These are phyloP conservation scores for Nigrospora oryzae DNA, from an alignment of 2,329 filamentous ascomycete genomes.

Conservation along the genomic window DNA sequence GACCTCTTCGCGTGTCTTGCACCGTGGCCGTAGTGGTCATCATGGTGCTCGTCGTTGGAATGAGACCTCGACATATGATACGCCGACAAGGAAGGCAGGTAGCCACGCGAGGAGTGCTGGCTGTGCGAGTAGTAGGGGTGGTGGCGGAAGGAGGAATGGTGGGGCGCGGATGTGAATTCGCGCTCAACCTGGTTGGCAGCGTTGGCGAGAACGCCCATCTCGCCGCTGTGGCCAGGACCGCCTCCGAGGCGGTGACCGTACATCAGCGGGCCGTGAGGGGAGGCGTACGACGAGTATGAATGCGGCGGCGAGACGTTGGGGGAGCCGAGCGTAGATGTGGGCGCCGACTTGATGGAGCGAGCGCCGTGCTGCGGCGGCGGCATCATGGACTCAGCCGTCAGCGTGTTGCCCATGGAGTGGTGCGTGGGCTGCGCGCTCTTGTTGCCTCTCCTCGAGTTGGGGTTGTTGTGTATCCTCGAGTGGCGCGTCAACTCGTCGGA, in stretches of 20 bases:
- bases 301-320: slow-evolving; percentile 94
- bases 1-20: slow-evolving; percentile 78
- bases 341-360: slow-evolving; percentile 80
- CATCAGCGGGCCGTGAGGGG: slow-evolving; percentile 34
- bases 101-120: slow-evolving; percentile 43
- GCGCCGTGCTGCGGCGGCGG: slow-evolving; percentile 61
- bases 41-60: slow-evolving; percentile 67
- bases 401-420: slow-evolving; percentile 33
- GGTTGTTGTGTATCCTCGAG: slow-evolving; percentile 98
- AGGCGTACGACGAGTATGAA: slow-evolving; percentile 67
- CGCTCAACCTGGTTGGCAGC: slow-evolving; percentile 55
- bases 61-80: slow-evolving; percentile 92
- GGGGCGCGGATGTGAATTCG: slow-evolving; percentile 36
- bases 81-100: slow-evolving; percentile 69
- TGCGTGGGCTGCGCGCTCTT: slow-evolving; percentile 53
- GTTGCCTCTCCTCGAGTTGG: slow-evolving; percentile 89
- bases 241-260: slow-evolving; percentile 35
- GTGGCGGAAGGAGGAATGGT: slow-evolving; percentile 34
- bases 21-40: slow-evolving; percentile 65
- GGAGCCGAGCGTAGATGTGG: slow-evolving; percentile 78
- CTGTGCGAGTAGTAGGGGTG: slow-evolving; percentile 46
- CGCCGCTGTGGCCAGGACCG: slow-evolving; percentile 28
- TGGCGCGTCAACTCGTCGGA: slow-evolving; percentile 95
- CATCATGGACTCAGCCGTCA: slow-evolving; percentile 57
- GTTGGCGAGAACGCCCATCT: slow-evolving; percentile 53